Evolutionary conservation across 345 rosid species (phyloP).

Genomic region (Psidium guajava): DNA sequence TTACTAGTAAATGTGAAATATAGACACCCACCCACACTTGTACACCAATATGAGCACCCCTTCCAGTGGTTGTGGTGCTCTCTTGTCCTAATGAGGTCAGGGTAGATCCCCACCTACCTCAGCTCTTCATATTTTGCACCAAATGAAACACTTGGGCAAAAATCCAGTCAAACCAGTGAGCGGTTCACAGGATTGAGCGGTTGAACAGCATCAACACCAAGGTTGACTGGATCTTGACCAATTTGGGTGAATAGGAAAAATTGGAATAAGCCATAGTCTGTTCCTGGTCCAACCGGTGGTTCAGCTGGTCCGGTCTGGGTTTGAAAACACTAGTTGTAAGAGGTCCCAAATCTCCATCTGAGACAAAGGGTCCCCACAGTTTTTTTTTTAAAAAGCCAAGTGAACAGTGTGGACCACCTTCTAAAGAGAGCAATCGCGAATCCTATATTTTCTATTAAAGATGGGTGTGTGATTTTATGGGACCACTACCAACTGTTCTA

Average conservation of each 20-base stretch:
- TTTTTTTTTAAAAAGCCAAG: not conserved
- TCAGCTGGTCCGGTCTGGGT: not conserved
- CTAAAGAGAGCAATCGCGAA: not conserved
- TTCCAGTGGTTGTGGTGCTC: not conserved
- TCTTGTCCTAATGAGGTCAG: not conserved
- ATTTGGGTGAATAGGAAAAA: not conserved
- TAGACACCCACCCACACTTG: not conserved
- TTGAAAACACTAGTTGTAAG: not conserved
- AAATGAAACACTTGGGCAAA: not conserved
- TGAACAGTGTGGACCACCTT: not conserved
- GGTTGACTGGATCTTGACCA: not conserved
- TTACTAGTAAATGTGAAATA: not conserved
- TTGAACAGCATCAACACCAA: not conserved
- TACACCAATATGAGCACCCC: not conserved
- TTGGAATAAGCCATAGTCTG: not conserved
- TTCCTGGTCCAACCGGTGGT: not conserved
- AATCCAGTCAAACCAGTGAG: not conserved
- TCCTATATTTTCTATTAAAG: not conserved
- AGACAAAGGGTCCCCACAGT: not conserved
- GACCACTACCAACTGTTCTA: too few relatives aligned
- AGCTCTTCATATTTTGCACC: not conserved
- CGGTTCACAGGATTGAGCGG: not conserved
- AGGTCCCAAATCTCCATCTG: not conserved
- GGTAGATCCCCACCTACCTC: not conserved
- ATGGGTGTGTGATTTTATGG: too few relatives aligned